Conservation (phyloP, 176 grass and related monocot species). For the Neostapfia colusana region DNA sequence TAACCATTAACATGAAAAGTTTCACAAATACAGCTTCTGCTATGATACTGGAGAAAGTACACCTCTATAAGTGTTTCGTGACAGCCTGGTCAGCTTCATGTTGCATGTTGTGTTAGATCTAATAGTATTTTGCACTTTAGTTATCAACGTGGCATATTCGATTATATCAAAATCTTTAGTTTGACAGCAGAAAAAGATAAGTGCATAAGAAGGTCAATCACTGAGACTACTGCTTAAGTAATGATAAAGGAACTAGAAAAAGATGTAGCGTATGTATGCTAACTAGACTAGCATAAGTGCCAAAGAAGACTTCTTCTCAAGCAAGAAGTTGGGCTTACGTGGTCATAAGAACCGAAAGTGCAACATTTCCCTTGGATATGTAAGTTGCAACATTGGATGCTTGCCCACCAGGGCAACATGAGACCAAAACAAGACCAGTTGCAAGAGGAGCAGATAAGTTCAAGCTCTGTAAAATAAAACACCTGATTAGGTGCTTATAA, state of each 20-base stretch:
- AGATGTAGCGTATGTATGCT: neutral
- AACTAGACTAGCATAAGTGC: conserved; percentile 26
- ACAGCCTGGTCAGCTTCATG: conserved; percentile 6
- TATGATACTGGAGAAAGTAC: conserved; percentile 25
- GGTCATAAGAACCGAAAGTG: conserved; percentile 99
- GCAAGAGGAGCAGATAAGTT: conserved; percentile 94
- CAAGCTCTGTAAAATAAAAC: conserved; percentile 60
- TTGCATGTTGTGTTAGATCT: neutral
- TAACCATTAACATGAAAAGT: neutral
- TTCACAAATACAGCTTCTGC: neutral
- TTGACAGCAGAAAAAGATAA: conserved; percentile 17
- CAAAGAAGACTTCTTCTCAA: neutral
- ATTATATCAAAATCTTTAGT: neutral
- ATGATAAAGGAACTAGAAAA: neutral
- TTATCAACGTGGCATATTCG: neutral
- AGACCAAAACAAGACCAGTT: conserved; percentile 96
- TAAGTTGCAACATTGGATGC: conserved; percentile 99
- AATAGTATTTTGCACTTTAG: neutral
- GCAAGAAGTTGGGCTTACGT: conserved; percentile 63
- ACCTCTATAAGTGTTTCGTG: neutral
- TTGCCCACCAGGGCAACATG: conserved; percentile 98
- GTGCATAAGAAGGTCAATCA: conserved; percentile 22
- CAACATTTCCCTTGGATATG: conserved; percentile 99
- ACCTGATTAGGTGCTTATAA: neutral
- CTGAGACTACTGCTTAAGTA: neutral